Base-by-base conservation (phyloP, 2,329 filamentous ascomycete species). In the Fusarium floridanum region DNA sequence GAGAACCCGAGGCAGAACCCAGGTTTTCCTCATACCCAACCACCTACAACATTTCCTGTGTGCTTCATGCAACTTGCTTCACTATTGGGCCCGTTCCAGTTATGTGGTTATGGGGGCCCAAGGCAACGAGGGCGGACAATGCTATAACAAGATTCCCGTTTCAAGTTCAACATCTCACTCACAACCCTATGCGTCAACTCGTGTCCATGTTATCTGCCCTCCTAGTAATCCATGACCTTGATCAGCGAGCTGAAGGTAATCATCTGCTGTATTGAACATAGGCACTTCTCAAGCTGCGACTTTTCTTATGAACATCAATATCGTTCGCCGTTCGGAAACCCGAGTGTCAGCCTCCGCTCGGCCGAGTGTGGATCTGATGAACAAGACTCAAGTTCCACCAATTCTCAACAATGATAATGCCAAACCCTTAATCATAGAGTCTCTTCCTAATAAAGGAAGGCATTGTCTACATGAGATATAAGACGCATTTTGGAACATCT, bases 1-100 rank as follows among this genome's bases (percentile, higher is more conserved):
- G 85, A 86, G 83, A 84, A 82, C 74, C 80, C 76, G 75, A 80
- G 75, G 78, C 74, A 78, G 76, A 81, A 79, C 74, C 68, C 75
- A 76, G 77, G 75, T 79, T 81, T 79, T 81, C 76, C 81, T 82
- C 75, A 79, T 80, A 78, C 74, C 76, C 77, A 75, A 72, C 70
- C 74, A 73, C 72, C 73, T 76, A 72, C 68, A 75, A 66, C 61
- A 61, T 75, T 77, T 74, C 64, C 70, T 76, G 61, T 77, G 75
- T 78, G 74, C 67, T 76, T 68, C 39, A 75, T 64, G 45, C 56
- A 32, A 53, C 55, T 55, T 59, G 29, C 70, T 53, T 66, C 43
- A 43, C 36, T 12, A 20, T 50, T 48, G 5, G 22, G 50, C 41
- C 61, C 32, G 41, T 66, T 39, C 48, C 27, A 66, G 24, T 45